phyloP scores from a whole-genome alignment of 2,329 filamentous ascomycete species.

The Apiospora sp. region DNA sequence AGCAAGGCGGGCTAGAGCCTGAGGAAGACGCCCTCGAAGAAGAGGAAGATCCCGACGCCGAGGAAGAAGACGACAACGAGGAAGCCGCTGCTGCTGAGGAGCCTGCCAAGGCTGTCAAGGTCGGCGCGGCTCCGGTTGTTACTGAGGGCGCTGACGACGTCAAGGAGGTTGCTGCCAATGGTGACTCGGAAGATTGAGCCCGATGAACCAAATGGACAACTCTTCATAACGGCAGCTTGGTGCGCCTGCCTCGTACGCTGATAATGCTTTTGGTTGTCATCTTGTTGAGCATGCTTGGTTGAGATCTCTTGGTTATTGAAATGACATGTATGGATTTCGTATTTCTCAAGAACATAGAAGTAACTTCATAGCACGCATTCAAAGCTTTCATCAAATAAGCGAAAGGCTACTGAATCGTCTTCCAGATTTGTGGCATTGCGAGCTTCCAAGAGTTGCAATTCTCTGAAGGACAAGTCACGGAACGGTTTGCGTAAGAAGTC shows the following conservation, averaged over 20 bases:
- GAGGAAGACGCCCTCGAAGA: constrained; percentile 34
- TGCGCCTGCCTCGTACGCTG: not conserved
- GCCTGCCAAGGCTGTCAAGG: constrained; percentile 36
- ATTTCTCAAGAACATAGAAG: constrained; percentile 7
- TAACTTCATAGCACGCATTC: not conserved
- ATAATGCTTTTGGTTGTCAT: not conserved
- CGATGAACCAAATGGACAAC: not conserved
- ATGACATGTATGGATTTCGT: not conserved
- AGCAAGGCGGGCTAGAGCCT: constrained; percentile 34
- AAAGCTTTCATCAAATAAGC: not conserved
- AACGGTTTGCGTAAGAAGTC: not conserved
- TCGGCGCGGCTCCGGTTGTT: constrained; percentile 31
- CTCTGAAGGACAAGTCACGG: not conserved
- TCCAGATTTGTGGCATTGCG: not conserved
- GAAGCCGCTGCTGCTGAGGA: constrained; percentile 33
- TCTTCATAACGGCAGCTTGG: not conserved
- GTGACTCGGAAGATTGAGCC: constrained; percentile 25
- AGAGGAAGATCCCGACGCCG: constrained; percentile 35
- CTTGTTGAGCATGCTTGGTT: not conserved
- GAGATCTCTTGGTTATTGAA: not conserved
- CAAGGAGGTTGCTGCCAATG: constrained; percentile 20
- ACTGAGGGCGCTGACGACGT: constrained; percentile 12
- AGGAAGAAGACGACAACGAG: constrained; percentile 31
- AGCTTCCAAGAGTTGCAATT: not conserved
- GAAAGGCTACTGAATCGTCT: not conserved